Conservation (phyloP, 768 basidiomycete genomes). For the Calocybe indica region DNA sequence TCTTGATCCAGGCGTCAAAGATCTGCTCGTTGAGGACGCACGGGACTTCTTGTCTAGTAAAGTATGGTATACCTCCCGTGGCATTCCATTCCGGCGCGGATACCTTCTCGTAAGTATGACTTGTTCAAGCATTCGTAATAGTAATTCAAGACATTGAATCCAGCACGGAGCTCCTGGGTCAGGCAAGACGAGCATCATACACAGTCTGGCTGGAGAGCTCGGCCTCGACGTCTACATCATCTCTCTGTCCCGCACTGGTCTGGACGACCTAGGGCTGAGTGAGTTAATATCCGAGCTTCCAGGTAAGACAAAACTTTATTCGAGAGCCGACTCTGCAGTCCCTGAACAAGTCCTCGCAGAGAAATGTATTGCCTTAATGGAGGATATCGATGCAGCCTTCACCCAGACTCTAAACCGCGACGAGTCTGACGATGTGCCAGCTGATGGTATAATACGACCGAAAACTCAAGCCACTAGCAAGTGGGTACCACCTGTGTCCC, state of each 20-base stretch:
- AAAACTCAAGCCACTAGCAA: slow-evolving; percentile 13
- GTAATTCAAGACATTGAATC: not conserved
- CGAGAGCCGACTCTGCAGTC: not conserved
- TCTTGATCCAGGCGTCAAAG: slow-evolving; percentile 63
- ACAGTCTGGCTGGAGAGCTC: slow-evolving; percentile 73
- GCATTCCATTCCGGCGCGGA: slow-evolving; percentile 77
- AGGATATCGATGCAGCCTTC: slow-evolving; percentile 82
- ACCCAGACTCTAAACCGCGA: slow-evolving; percentile 37
- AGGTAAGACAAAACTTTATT: slow-evolving; percentile 17
- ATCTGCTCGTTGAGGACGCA: slow-evolving; percentile 62
- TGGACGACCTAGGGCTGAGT: slow-evolving; percentile 58
- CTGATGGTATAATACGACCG: slow-evolving; percentile 1
- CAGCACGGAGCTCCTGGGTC: slow-evolving; percentile 72
- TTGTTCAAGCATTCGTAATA: not conserved
- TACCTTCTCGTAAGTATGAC: slow-evolving; percentile 45
- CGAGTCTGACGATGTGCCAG: slow-evolving; percentile 1
- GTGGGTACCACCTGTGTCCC: not conserved
- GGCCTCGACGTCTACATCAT: slow-evolving; percentile 69
- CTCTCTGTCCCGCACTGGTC: slow-evolving; percentile 52
- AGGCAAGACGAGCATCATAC: slow-evolving; percentile 76
- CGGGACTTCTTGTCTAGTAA: slow-evolving; percentile 65
- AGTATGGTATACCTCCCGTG: slow-evolving; percentile 68
- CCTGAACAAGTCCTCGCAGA: slow-evolving; percentile 19
- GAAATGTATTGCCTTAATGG: slow-evolving; percentile 72
- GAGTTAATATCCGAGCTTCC: slow-evolving; percentile 59